phyloP scores from a whole-genome alignment of 306 rosid genomes.

The Castanea mollissima region DNA sequence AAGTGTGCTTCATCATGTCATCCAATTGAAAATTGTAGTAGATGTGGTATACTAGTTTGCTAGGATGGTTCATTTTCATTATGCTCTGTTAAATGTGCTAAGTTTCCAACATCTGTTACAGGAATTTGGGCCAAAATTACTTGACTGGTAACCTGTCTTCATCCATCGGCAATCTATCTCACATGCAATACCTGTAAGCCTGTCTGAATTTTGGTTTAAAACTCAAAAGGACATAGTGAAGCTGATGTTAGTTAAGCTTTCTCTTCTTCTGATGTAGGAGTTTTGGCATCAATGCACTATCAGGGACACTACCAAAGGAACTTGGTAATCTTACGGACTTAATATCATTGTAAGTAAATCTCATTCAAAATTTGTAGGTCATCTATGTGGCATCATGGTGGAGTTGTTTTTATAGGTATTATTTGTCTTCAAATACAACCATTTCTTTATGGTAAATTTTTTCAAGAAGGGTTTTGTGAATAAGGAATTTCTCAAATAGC shows the following conservation, averaged over 20 bases:
- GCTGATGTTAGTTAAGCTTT: background rate
- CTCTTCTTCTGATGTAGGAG: constrained; percentile 5
- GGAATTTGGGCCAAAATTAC: too few species aligned
- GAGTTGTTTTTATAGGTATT: background rate
- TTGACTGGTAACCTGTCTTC: constrained; percentile 53
- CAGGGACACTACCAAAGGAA: constrained; percentile 78
- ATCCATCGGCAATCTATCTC: constrained; percentile 58
- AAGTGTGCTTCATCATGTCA: background rate
- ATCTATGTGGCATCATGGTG: too few species aligned
- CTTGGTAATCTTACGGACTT: constrained; percentile 55
- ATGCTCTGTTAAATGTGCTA: too few species aligned
- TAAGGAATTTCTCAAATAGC: too few species aligned
- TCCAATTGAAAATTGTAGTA: background rate
- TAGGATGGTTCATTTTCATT: too few species aligned
- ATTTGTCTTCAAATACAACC: background rate
- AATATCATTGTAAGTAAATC: constrained; percentile 42
- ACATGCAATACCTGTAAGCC: constrained; percentile 67
- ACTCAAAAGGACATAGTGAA: background rate
- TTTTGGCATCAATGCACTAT: constrained; percentile 40
- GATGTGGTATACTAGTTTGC: background rate
- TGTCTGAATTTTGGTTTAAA: background rate
- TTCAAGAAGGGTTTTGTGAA: background rate
- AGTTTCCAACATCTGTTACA: too few species aligned
- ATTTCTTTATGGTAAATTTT: background rate
- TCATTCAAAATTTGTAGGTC: background rate